Evolutionary conservation across 345 rosid genomes (phyloP), one percentile per base, ranked within the genome.

Genomic region (Arabis alpina): DNA sequence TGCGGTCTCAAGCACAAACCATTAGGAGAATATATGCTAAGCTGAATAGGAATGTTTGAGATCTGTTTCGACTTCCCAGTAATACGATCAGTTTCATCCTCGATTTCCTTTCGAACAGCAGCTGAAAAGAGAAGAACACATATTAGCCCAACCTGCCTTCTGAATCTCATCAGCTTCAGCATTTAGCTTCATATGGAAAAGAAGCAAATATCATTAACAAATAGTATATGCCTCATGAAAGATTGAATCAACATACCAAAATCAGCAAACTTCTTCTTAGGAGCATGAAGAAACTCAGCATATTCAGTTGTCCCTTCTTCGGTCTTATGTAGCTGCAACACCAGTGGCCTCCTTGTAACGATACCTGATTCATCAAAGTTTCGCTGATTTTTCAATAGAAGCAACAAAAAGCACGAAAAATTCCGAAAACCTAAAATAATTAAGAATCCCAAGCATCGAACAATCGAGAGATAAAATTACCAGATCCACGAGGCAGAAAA

Each of bases 401-500:
- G 36, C 56, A 13, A 23, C 10, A 2, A 69, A 70, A 3, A 5
- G 41, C 41, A 61, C 54, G 54, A 54, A 45, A 60, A 2, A 14
- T 54, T 37, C 14, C 16, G 15, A 55, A 14, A 37, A 57, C 25
- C 59, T 57, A 34, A 4, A 16, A 36, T 5, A 41, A 2, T 6
- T 6, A 4, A 57, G 0, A 72, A 39, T 41, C 6, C 10, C 52
- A 57, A 63, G 43, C 71, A 58, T 32, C 53, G 24, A 49, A 44
- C 8, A 63, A 51, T 48, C 41, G 28, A 55, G 64, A 66, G 61
- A 43, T 9, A 61, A 53, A 70, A 10, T 54, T 84, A 95, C 99
- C 99, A 54, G 99, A 95, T 95, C 99, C 99, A 80, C 98, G 96
- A 73, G 99, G 99, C 76, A 92, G 80, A 76, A 95, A 92, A 63